Base-by-base conservation (phyloP, 1,139 yeast genomes). In the Magnusiomyces paraingens region DNA sequence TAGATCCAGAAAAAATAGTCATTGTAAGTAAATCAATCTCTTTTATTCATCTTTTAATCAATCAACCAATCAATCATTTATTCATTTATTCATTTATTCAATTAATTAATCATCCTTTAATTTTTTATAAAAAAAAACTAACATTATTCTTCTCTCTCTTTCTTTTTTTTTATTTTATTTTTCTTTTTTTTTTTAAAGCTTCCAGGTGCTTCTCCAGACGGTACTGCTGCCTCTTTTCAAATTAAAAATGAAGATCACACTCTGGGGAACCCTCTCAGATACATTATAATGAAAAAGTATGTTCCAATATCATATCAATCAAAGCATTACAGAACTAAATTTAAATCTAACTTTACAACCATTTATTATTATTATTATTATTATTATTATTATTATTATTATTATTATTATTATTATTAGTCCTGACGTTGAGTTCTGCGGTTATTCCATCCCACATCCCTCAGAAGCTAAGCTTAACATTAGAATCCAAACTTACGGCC, bases 381-480 rank as follows among this genome's bases (percentile, higher is more conserved):
- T 39, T 50, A 26, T 14, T 40, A 11, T 39, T 50, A 26, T 18
- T 14, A 17, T 38, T 52, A n/a, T 43, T 18, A 22, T 15, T 26
- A 11, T 51, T 26, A 15, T 14, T 40, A 11, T 39, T 50, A 26
- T 58, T 50, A 49, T 54, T 3, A 12, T 18, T 49, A 70, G 74
- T 72, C 96, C 97, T 42, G 95, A 90, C 62, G 98, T 93, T 38
- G 99, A 93, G 67, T 93, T 94, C 70, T 93, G 98, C 67, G 99
- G 99, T 56, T 93, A 93, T 73, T 88, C 97, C 50, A 94, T 93
- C 59, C 99, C 99, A n/a, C 99, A 93, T 72, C 99, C 99, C 32
- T 88, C 96, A 39, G 99, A 94, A 71, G 80, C 89, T 58, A 86
- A 87, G 64, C 74, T 93, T 72, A 90, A 94, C 73, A 70, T 93